These are phyloP conservation scores for Yarrowia porcina DNA, from an alignment of 805 yeast species.

Conservation along the genomic window DNA sequence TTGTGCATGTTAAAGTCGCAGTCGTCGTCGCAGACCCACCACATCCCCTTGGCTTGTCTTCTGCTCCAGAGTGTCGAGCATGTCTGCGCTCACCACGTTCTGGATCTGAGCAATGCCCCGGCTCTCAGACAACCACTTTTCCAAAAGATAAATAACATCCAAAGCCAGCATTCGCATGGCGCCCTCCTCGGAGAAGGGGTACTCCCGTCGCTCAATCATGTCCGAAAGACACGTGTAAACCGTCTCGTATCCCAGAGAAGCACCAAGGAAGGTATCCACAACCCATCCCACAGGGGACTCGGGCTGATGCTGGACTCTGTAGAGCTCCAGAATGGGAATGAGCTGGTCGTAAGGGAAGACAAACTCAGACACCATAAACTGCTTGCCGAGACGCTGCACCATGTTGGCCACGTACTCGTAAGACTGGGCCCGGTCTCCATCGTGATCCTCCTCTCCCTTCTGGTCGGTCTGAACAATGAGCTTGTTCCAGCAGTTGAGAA, in stretches of 20 bases:
- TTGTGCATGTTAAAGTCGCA: constrained; percentile 12
- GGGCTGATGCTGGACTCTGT: constrained; percentile 46
- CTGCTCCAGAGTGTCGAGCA: constrained; percentile 15
- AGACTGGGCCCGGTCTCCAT: constrained; percentile 36
- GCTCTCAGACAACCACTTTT: constrained; percentile 31
- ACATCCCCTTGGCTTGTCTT: constrained; percentile 1
- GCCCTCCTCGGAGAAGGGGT: constrained; percentile 36
- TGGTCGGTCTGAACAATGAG: constrained; percentile 52
- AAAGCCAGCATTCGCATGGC: constrained; percentile 32
- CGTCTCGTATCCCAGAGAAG: constrained; percentile 37
- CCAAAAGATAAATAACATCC: constrained; percentile 33
- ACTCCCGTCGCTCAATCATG: constrained; percentile 35
- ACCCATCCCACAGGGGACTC: constrained; percentile 44
- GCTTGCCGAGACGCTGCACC: constrained; percentile 53
- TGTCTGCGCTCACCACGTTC: not conserved
- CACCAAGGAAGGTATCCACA: constrained; percentile 39
- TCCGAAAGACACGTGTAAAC: constrained; percentile 35
- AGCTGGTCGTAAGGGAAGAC: constrained; percentile 77
- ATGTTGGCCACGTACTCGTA: constrained; percentile 42
- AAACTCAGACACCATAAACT: constrained; percentile 63
- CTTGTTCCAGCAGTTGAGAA: constrained; percentile 74
- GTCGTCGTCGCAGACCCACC: constrained; percentile 7
- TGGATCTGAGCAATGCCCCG: constrained; percentile 23
- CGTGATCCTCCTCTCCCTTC: constrained; percentile 32
- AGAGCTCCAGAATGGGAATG: constrained; percentile 60